A percentile compares a stretch with the other conserved stretches of the same genome.
Evolutionary conservation across 441 rosid genomes (phyloP).

Genomic region (Erodium chrysanthum): DNA sequence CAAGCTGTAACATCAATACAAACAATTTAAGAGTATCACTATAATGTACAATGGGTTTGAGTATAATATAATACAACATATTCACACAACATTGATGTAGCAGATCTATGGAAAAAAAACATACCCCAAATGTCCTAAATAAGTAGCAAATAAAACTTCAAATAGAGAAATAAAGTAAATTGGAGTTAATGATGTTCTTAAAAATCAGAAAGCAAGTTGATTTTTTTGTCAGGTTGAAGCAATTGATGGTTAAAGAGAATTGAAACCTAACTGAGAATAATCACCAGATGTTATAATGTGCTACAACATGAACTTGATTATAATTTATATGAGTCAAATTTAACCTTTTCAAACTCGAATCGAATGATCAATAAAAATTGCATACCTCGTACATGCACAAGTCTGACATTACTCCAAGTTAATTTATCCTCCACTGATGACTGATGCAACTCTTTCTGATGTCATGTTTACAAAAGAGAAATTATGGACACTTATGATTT

Average conservation of each 20-base stretch:
- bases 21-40: constrained; percentile 15
- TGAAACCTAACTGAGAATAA: not conserved
- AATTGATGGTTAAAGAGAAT: not conserved
- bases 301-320: constrained; percentile 5
- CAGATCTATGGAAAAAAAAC: not conserved
- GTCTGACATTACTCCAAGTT: constrained; percentile 59
- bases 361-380: not conserved
- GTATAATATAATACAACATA: not conserved
- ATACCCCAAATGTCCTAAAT: not conserved
- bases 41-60: constrained; percentile 1
- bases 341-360: not conserved
- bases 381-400: constrained; percentile 58
- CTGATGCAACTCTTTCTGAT: constrained; percentile 26
- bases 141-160: not conserved
- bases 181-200: not conserved
- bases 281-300: not conserved
- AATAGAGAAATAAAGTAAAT: not conserved
- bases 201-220: too few species aligned
- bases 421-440: constrained; percentile 48
- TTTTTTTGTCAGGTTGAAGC: too few species aligned
- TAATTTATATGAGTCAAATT: too few species aligned
- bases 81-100: too few species aligned
- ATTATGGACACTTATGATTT: constrained; percentile 25
- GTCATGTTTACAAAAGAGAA: constrained; percentile 33
- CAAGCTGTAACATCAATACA: constrained; percentile 38